Evolutionary conservation across 345 rosid genomes (phyloP).

Genomic region (Laguncularia racemosa): DNA sequence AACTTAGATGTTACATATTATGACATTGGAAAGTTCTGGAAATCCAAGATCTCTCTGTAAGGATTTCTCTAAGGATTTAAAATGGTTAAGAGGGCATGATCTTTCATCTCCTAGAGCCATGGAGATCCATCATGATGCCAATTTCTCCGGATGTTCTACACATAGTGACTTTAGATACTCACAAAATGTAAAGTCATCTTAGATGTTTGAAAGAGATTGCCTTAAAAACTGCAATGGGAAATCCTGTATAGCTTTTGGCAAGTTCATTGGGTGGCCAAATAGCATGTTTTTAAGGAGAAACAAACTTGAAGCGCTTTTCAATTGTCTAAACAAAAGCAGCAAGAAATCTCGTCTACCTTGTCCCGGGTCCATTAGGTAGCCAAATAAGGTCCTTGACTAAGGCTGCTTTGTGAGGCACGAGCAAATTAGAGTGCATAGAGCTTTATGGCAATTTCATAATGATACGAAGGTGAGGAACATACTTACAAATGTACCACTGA

Average conservation of each 20-base stretch:
- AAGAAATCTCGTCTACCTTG: too few species aligned
- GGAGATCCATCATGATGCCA: too few species aligned
- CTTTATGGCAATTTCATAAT: background rate
- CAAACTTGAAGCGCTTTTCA: too few species aligned
- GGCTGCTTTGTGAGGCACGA: background rate
- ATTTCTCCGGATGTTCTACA: too few species aligned
- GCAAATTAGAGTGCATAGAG: background rate
- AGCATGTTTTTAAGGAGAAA: background rate
- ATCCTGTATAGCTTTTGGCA: too few species aligned
- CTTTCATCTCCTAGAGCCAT: background rate
- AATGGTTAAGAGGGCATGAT: constrained; percentile 3
- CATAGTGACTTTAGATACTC: too few species aligned
- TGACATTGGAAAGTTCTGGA: constrained; percentile 13
- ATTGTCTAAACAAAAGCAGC: too few species aligned
- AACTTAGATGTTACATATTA: background rate
- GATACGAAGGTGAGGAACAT: background rate
- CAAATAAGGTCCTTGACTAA: background rate
- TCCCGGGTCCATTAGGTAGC: background rate
- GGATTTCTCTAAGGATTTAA: constrained; percentile 7
- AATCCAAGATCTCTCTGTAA: background rate
- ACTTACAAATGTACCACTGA: too few species aligned
- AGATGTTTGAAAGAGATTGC: too few species aligned
- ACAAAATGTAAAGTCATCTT: too few species aligned
- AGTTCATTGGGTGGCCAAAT: too few species aligned
- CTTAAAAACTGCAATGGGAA: too few species aligned